Percentiles rank a stretch among this genome's conserved stretches.
Evolutionary conservation across 257 asterid genomes (phyloP).

Genomic region (Solanum phureja): DNA sequence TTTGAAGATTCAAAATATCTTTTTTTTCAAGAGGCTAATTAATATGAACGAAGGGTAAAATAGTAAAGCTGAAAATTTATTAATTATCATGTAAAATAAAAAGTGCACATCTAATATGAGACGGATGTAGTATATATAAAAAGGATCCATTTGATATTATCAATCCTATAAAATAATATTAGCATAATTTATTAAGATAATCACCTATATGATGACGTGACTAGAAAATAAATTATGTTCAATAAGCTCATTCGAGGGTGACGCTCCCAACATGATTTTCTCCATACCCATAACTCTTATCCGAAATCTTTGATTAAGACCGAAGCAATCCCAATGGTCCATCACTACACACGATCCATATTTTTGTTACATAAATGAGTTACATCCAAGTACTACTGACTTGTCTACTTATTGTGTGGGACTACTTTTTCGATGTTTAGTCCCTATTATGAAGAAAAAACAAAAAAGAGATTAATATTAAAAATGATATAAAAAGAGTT

Average conservation of each 20-base stretch:
- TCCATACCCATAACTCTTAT: fast-evolving
- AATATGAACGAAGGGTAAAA: background rate
- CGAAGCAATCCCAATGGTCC: background rate
- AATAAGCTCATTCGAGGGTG: no score
- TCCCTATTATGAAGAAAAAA: background rate
- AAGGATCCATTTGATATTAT: background rate
- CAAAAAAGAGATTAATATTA: background rate
- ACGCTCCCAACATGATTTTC: no score
- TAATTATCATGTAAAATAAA: background rate
- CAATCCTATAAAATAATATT: background rate
- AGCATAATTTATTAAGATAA: background rate
- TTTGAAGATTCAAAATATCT: no score
- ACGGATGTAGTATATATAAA: no score
- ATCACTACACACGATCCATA: background rate
- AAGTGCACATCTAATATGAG: background rate
- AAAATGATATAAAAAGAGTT: background rate
- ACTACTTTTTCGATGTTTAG: background rate
- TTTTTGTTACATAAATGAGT: background rate
- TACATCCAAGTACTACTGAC: background rate
- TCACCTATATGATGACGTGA: background rate
- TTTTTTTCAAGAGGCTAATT: background rate
- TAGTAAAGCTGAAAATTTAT: background rate
- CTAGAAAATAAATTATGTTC: fast-evolving
- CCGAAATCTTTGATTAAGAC: no score
- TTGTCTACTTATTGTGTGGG: background rate